Percentiles rank a stretch among this genome's conserved stretches.
Evolutionary conservation across 257 asterid genomes (phyloP).

Genomic region (Solanum medicagineum): DNA sequence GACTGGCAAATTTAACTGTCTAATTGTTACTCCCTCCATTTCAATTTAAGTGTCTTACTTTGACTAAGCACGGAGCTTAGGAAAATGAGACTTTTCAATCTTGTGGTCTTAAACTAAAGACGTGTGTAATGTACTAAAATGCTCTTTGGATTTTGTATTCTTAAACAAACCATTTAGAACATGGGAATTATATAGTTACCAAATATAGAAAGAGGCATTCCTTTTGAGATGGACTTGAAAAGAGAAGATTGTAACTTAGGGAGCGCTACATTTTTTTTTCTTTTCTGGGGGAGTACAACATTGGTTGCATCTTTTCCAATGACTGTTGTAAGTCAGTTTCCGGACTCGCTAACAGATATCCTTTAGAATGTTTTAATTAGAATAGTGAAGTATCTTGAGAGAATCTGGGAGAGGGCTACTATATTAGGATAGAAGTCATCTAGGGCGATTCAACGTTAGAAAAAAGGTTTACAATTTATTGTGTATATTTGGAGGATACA

Average conservation of each 20-base stretch:
- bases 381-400: neutral
- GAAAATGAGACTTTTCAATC: neutral
- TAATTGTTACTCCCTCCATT: neutral
- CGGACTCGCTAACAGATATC: neutral
- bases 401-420: neutral
- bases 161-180: neutral
- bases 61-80: neutral
- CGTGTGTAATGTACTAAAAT: neutral
- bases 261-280: neutral
- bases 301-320: neutral
- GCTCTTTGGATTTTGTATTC: neutral
- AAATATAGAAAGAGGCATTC: too few species aligned
- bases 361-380: neutral
- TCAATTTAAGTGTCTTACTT: neutral
- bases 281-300: neutral
- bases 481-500: neutral
- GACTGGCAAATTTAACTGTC: neutral
- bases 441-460: neutral
- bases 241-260: neutral
- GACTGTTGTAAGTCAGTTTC: neutral
- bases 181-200: too few species aligned
- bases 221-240: too few species aligned
- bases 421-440: neutral
- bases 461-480: neutral
- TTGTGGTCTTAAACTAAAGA: neutral